phyloP scores from a whole-genome alignment of 2,329 filamentous ascomycete species.

The Diaporthe capsici region DNA sequence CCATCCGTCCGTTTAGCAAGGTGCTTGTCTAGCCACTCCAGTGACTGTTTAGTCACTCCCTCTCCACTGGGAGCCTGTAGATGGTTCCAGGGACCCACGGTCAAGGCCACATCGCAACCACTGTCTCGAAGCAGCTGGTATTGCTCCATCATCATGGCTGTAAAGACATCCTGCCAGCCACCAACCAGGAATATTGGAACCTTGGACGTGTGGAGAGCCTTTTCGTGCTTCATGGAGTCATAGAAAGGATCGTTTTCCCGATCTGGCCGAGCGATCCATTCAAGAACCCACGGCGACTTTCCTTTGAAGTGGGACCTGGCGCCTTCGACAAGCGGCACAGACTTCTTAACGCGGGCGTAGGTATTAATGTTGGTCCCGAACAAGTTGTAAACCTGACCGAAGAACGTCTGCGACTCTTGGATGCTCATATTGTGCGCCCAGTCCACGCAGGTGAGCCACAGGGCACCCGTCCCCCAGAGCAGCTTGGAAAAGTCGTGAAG shows the following conservation, averaged over 20 bases:
- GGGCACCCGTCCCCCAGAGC: conserved; percentile 43
- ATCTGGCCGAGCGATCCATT: conserved; percentile 26
- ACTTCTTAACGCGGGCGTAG: conserved; percentile 7
- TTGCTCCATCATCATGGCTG: not conserved
- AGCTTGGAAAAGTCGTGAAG: conserved; percentile 39
- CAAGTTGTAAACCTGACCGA: not conserved
- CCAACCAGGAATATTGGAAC: conserved; percentile 29
- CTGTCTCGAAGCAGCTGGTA: conserved; percentile 25
- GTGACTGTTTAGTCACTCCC: conserved; percentile 19
- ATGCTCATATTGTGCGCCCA: conserved; percentile 17
- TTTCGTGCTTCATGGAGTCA: conserved; percentile 33
- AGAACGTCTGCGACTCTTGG: not conserved
- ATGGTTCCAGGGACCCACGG: conserved; percentile 39
- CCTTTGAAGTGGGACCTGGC: conserved; percentile 15
- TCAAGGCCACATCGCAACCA: conserved; percentile 34
- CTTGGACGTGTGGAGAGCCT: conserved; percentile 2
- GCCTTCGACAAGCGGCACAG: conserved; percentile 33
- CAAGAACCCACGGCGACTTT: conserved; percentile 31
- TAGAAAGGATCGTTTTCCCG: conserved; percentile 15
- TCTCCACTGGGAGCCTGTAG: not conserved
- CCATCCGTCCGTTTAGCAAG: conserved; percentile 16
- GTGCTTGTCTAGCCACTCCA: conserved; percentile 38
- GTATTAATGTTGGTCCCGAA: not conserved
- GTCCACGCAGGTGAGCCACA: conserved; percentile 34
- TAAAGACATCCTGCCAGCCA: conserved; percentile 41